Base-by-base conservation (phyloP, 495 filamentous ascomycete species). In the Hypomontagnella monticulosa region DNA sequence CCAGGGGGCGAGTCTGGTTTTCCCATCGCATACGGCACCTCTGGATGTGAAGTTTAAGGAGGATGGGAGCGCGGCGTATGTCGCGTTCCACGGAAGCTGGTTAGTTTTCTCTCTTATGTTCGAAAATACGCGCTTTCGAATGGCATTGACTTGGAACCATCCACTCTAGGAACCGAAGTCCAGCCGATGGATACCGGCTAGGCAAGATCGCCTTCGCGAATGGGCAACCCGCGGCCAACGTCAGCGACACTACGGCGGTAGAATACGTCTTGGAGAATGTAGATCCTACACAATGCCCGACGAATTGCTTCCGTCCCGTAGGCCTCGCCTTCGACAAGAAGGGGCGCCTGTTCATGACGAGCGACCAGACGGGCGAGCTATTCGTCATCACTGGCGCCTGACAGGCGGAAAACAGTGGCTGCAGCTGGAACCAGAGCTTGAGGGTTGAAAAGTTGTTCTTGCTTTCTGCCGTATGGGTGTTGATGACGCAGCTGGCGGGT, bases 71-170 rank as follows among this genome's bases (percentile, higher is more conserved):
- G 66, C 67, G 0, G 82, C 81, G 3, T 83, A 81, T 69, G 49
- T 87, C 60, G 64, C 75, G 74, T 88, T 88, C 57, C 86, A 88
- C 49, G 85, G 85, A 0, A 81, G 78, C 63, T 87, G 85, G 84
- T 81, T 54, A 60, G 76, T 67, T 10, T 41, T 15, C 20, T 33
- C 18, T 33, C 36, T 50, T 1, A n/a, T 9, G 10, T 2, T 19
- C 15, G 19, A 10, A 4, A 23, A n/a, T 15, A 19, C 15, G 14
- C 19, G 14, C 32, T 11, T 10, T 40, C 14, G 14, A 19, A 14
- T 61, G 23, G 47, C 32, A 23, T 14, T 52, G 27, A 38, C 36
- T 23, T 33, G 11, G 4, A 1, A 1, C 10, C 20, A 12, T 8
- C 30, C 4, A n/a, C 4, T 10, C 1, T 42, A 83, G 80, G 80